Base-by-base conservation (phyloP, 2,329 filamentous ascomycete genomes). In the Elsinoe batatas region DNA sequence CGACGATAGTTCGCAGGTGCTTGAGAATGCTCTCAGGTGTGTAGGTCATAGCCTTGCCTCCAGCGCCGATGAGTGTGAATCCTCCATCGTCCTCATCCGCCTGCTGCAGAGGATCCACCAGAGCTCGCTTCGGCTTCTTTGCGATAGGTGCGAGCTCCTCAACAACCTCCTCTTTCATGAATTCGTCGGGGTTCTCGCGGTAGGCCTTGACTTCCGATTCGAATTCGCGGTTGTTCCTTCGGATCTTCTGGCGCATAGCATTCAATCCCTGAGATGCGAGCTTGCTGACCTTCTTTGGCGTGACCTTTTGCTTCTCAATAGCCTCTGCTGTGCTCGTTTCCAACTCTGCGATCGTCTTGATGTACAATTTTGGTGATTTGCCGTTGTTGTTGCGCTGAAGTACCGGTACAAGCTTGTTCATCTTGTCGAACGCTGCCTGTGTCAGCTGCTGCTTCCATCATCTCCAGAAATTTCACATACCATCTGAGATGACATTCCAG, bases 21-120 rank as follows among this genome's bases (percentile, higher is more conserved):
- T 98, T 98, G 72, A 97, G 86, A 68, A 98, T 98, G 71, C 91
- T 93, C 77, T 98, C 93, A 18, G 91, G 87, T 11, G 94, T 98
- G 73, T 95, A 97, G 66, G 88, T 84, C 57, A 97, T 79, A 53
- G 88, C 83, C 71, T 89, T 89, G 62, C 93, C 93, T 64, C 91
- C 88, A 70, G 88, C 88, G 59, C 88, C 89, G 61, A 98, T 89
- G 17, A 85, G 89, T 40, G 85, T 83, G 70, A 96, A 98, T 58
- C 90, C 93, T 64, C 90, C 88, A 59, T 94, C 88, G 61, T 89
- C 88, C 32, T 76, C 83, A 22, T 72, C 73, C 40, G 72, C 64
- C 8, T 76, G 71, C 43, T 73, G 69, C 49, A 78, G 77, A n/a
- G 79, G 76, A 36, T 74, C 68, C 46, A 78, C 69, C 13, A 77